phyloP scores from a whole-genome alignment of 2,329 filamentous ascomycete species.

The Tolypocladium album region DNA sequence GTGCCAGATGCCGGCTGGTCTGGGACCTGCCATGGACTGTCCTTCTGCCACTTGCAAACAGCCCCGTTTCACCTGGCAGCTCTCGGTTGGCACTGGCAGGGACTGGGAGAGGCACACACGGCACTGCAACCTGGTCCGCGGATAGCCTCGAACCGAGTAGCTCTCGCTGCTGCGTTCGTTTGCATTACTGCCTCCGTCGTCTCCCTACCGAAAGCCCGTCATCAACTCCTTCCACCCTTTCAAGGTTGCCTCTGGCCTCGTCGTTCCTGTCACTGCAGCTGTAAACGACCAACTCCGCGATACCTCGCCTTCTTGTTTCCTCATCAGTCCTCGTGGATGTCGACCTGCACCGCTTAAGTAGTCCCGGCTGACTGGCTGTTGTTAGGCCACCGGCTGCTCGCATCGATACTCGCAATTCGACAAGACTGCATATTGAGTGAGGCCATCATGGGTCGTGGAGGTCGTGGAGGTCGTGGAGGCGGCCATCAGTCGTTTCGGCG shows the following conservation, averaged over 20 bases:
- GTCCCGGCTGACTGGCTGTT: background rate
- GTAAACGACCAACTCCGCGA: background rate
- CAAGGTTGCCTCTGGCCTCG: background rate
- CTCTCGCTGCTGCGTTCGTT: background rate
- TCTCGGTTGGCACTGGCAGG: background rate
- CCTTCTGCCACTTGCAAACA: background rate
- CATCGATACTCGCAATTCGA: background rate
- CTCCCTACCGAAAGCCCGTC: background rate
- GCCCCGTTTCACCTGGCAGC: background rate
- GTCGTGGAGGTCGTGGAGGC: slow-evolving; percentile 24
- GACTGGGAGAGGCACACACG: background rate
- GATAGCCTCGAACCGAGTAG: background rate
- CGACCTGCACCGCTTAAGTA: background rate
- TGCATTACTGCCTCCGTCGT: background rate
- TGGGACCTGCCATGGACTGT: slow-evolving; percentile 1
- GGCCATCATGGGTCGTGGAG: slow-evolving; percentile 27
- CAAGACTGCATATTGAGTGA: background rate
- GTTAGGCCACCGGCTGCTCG: background rate
- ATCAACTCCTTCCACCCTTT: background rate
- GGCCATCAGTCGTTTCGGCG: slow-evolving; percentile 25
- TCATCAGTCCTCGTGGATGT: background rate
- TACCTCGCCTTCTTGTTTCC: background rate
- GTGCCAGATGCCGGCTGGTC: background rate
- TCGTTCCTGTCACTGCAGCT: background rate
- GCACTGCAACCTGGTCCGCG: background rate